These are phyloP conservation scores for Trichocladium antarcticum DNA, from an alignment of 495 filamentous ascomycete genomes.

Conservation along the genomic window DNA sequence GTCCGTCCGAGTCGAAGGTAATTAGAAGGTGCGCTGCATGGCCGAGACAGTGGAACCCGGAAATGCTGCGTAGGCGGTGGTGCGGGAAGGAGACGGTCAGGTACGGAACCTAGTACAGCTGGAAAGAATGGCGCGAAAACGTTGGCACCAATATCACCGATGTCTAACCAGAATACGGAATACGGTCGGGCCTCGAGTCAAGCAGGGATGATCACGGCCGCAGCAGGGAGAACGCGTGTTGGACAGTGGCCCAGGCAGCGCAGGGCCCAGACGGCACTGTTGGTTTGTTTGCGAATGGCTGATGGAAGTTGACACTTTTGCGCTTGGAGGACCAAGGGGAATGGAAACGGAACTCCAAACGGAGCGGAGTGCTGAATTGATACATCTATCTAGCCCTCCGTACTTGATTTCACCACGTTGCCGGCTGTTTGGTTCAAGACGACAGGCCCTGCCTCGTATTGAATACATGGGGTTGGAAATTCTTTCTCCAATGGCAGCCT, in stretches of 20 bases:
- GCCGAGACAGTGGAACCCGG: slow-evolving; percentile 20
- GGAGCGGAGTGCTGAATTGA: no score
- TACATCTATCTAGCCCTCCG: no score
- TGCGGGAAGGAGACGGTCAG: slow-evolving; percentile 11
- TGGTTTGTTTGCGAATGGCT: no score
- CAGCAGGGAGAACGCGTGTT: slow-evolving; percentile 15
- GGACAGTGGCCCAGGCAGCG: slow-evolving; percentile 15
- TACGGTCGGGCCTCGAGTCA: slow-evolving; percentile 8
- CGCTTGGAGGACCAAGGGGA: no score
- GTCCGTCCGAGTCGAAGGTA: slow-evolving; percentile 15
- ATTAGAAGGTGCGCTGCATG: slow-evolving; percentile 18
- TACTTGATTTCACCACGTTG: no score
- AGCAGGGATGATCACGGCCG: slow-evolving; percentile 14
- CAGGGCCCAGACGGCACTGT: no score
- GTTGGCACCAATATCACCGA: slow-evolving; percentile 4
- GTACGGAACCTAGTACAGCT: slow-evolving; percentile 9
- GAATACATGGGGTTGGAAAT: no score
- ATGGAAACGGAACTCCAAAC: no score
- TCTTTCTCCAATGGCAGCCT: no score
- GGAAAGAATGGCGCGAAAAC: slow-evolving; percentile 14
- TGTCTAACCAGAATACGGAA: slow-evolving; percentile 10
- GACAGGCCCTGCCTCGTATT: no score
- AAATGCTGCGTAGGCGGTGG: slow-evolving; percentile 5
- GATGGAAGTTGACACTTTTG: no score
- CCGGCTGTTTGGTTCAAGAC: no score